Conservation (phyloP, 768 basidiomycete species). For the Dioszegia crocea region DNA sequence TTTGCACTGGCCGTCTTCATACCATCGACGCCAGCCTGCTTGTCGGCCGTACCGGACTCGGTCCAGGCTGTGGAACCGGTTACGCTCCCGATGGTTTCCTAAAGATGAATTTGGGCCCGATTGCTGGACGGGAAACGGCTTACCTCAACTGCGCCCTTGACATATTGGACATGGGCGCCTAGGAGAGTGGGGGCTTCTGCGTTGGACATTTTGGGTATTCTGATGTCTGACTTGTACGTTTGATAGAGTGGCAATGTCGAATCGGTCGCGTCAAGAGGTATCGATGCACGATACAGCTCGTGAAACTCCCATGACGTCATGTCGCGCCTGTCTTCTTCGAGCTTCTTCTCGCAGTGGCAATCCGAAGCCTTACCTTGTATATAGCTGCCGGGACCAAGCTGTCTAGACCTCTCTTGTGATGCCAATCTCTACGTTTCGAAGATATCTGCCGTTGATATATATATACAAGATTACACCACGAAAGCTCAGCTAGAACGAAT, state of each 20-base stretch:
- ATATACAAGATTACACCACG: not conserved
- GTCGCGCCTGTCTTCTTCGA: not conserved
- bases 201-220: conserved; percentile 1
- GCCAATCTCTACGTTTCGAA: too few species aligned
- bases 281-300: too few species aligned
- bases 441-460: too few species aligned
- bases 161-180: conserved; percentile 14
- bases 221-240: not conserved
- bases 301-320: not conserved
- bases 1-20: conserved; percentile 17
- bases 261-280: too few species aligned
- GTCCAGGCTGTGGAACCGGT: conserved; percentile 11
- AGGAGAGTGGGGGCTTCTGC: conserved; percentile 6
- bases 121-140: not conserved
- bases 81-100: conserved; percentile 14
- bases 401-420: too few species aligned
- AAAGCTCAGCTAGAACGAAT: conserved; percentile 8
- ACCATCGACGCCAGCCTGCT: conserved; percentile 7
- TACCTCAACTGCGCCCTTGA: conserved; percentile 10
- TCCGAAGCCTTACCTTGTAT: too few species aligned
- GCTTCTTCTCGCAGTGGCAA: not conserved
- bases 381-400: too few species aligned
- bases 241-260: too few species aligned
- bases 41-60: conserved; percentile 11
- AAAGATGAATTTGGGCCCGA: not conserved